These are phyloP conservation scores for Gossypium longicalyx DNA, from an alignment of 345 rosid genomes.

Conservation along the genomic window DNA sequence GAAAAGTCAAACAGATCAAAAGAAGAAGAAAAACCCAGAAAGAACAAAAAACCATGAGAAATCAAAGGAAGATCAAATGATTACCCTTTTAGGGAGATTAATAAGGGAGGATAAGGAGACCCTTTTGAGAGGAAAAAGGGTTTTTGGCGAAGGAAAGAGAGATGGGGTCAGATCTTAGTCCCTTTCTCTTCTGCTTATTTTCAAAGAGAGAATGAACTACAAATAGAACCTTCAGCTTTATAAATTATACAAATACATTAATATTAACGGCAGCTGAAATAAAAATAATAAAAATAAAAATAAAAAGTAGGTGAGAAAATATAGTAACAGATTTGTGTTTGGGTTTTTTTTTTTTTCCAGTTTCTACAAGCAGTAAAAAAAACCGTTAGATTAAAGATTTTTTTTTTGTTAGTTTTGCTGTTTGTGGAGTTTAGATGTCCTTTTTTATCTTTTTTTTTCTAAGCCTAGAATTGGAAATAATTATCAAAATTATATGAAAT, in stretches of 20 bases:
- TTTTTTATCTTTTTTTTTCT: not conserved
- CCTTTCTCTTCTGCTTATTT: not conserved
- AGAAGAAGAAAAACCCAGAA: not conserved
- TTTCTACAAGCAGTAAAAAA: conserved; percentile 14
- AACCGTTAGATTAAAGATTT: not conserved
- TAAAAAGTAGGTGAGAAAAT: not conserved
- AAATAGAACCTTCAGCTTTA: not conserved
- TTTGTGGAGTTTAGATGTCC: not conserved
- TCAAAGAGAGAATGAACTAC: not conserved
- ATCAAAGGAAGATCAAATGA: not conserved
- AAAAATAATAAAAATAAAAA: not conserved
- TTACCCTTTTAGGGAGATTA: conserved; percentile 9
- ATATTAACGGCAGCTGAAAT: not conserved
- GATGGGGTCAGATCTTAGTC: conserved; percentile 2
- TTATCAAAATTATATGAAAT: too few relatives aligned
- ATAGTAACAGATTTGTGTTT: not conserved
- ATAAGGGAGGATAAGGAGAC: not conserved
- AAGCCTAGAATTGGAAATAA: too few relatives aligned
- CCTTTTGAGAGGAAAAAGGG: conserved; percentile 1
- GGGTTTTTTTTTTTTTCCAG: not conserved
- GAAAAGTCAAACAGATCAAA: conserved; percentile 19
- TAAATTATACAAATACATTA: not conserved
- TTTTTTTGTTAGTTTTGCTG: not conserved
- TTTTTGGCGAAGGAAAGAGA: not conserved
- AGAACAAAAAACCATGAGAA: conserved; percentile 6